Evolutionary conservation across 2,329 filamentous ascomycete genomes (phyloP).

Genomic region (Moelleriella libera): DNA sequence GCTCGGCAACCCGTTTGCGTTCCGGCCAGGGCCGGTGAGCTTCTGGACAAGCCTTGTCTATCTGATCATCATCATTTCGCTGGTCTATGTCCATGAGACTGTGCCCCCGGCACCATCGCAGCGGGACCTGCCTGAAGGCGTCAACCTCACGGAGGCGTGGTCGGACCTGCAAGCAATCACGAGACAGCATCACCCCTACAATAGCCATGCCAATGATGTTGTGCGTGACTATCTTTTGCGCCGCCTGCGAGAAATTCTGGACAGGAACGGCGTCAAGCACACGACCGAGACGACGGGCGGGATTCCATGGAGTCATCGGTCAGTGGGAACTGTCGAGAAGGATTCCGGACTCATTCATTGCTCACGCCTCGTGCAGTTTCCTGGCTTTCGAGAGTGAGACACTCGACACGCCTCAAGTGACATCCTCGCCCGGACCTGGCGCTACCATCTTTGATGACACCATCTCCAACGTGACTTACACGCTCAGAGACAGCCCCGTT

Average conservation of each 20-base stretch:
- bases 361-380: not conserved
- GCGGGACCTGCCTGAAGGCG: slow-evolving; percentile 34
- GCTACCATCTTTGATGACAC: slow-evolving; percentile 68
- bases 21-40: slow-evolving; percentile 68
- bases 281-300: slow-evolving; percentile 22
- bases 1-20: slow-evolving; percentile 49
- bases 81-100: slow-evolving; percentile 61
- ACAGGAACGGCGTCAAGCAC: slow-evolving; percentile 40
- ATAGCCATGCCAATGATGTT: slow-evolving; percentile 68
- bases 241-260: slow-evolving; percentile 57
- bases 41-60: slow-evolving; percentile 67
- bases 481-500: slow-evolving; percentile 4
- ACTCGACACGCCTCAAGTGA: not conserved
- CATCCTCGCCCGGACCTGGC: slow-evolving; percentile 3
- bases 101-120: slow-evolving; percentile 52
- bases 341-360: not conserved
- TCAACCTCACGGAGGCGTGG: slow-evolving; percentile 82
- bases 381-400: not conserved
- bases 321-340: not conserved
- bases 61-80: slow-evolving; percentile 57
- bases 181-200: slow-evolving; percentile 71
- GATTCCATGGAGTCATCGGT: slow-evolving; percentile 9
- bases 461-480: slow-evolving; percentile 61
- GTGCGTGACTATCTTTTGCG: slow-evolving; percentile 63
- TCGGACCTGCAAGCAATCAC: slow-evolving; percentile 65